Evolutionary conservation across 306 rosid genomes (phyloP).

Genomic region (Heteromeles arbutifolia): DNA sequence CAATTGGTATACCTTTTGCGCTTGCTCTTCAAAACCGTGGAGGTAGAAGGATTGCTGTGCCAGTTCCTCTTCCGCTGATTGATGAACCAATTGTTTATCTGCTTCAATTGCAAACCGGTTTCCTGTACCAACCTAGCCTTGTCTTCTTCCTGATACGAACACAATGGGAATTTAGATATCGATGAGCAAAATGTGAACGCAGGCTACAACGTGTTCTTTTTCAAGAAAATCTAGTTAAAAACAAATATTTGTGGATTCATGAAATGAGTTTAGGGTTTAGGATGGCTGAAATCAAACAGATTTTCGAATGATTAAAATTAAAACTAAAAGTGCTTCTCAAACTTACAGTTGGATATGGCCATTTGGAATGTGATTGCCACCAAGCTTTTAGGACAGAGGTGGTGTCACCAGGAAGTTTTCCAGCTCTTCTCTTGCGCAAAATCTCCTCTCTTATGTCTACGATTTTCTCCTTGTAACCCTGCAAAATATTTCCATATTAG

Average conservation of each 20-base stretch:
- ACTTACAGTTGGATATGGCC: conserved; percentile 99
- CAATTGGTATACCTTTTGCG: conserved; percentile 68
- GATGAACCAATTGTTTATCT: conserved; percentile 97
- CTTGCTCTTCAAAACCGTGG: conserved; percentile 86
- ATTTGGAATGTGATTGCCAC: conserved; percentile 96
- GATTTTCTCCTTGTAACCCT: conserved; percentile 96
- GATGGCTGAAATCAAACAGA: not conserved
- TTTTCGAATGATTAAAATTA: not conserved
- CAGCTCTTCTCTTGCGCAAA: conserved; percentile 96
- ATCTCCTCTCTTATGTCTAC: conserved; percentile 97
- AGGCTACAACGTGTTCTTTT: too few species aligned
- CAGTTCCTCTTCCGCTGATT: conserved; percentile 98
- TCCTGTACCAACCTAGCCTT: conserved; percentile 93
- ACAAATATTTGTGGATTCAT: not conserved
- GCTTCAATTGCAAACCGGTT: conserved; percentile 91
- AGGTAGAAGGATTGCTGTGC: conserved; percentile 95
- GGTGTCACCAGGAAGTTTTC: conserved; percentile 98
- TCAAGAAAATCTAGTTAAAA: too few species aligned
- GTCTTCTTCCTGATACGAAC: conserved; percentile 76
- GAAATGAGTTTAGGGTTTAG: not conserved
- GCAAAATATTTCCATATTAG: not conserved
- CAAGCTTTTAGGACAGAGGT: conserved; percentile 91
- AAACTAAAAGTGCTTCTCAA: conserved; percentile 5
- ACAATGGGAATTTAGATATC: not conserved
- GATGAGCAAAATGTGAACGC: not conserved